Evolutionary conservation across 495 filamentous ascomycete genomes (phyloP).

Genomic region (Hyaloscypha bicolor): DNA sequence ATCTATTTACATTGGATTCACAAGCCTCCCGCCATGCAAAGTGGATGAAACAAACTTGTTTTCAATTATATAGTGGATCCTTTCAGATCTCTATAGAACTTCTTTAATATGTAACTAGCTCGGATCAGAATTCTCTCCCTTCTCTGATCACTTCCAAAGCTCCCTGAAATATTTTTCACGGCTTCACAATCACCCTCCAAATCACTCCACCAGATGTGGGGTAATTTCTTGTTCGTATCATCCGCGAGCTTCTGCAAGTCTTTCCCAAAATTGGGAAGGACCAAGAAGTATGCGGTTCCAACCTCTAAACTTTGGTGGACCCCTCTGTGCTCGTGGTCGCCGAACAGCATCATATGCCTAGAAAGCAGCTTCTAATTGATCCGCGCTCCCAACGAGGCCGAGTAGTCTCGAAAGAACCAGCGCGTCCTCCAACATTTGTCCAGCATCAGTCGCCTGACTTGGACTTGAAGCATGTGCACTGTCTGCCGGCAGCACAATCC

Average conservation of each 20-base stretch:
- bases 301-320: conserved; percentile 38
- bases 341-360: conserved; percentile 61
- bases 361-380: conserved; percentile 53
- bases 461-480: conserved; percentile 70
- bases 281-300: conserved; percentile 39
- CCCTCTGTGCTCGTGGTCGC: conserved; percentile 44
- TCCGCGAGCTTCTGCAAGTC: conserved; percentile 46
- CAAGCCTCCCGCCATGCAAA: too few relatives aligned
- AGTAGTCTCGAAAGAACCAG: conserved; percentile 58
- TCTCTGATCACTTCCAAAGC: background rate
- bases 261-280: conserved; percentile 41
- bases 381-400: conserved; percentile 40
- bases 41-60: too few relatives aligned
- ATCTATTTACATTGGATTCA: too few relatives aligned
- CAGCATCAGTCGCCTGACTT: conserved; percentile 68
- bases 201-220: conserved; percentile 51
- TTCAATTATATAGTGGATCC: too few relatives aligned
- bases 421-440: conserved; percentile 68
- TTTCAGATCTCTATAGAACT: too few relatives aligned
- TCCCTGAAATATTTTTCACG: conserved; percentile 21
- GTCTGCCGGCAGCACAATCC: conserved; percentile 63
- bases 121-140: too few relatives aligned
- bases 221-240: conserved; percentile 43
- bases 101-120: too few relatives aligned
- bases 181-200: conserved; percentile 33